Base-by-base conservation (phyloP, 2,329 filamentous ascomycete genomes). In the Sclerotinia sclerotiorum region DNA sequence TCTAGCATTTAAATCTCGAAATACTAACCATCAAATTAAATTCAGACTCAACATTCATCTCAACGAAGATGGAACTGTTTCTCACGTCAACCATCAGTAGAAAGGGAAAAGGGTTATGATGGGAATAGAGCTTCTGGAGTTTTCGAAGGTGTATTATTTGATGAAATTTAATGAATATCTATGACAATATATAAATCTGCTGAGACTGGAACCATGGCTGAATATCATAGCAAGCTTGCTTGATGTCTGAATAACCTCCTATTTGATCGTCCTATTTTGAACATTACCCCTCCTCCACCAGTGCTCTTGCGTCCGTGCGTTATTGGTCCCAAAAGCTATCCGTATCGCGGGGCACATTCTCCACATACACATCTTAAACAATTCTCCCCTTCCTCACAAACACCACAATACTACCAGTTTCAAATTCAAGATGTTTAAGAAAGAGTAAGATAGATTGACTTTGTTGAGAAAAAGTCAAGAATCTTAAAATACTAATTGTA, bases 371-470 rank as follows among this genome's bases (percentile, higher is more conserved):
- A 17, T 54, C 68, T 58, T 56, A n/a, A 69, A 58, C 44, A 55
- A 49, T 32, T 61, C 61, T 65, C 27, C 48, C 61, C 67, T 54
- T 68, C 64, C 49, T 62, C 54, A 46, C 65, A 61, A 60, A 32
- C 65, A 57, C 48, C 46, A 32, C 56, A 65, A 69, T 21, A 69
- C 32, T 52, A 52, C 63, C 21, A 55, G 35, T 51, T 64, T 35
- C 62, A 62, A 54, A 62, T 48, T 57, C 72, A 87, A 77, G 71
- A 97, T 97, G 93, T 97, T 97, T 79, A 97, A 97, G 79, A 97
- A 95, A 85, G 92, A 96, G 93, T 95, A 80, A 44, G 55, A 48
- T 78, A 86, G 81, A 35, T 46, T 17, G 24, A 21, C 29, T 21
- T 8, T n/a, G 1, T 44, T 44, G 21, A 10, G 42, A 5, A 17